Evolutionary conservation across 1,284 basidiomycete species (phyloP).

Genomic region (Xanthoconium separans): DNA sequence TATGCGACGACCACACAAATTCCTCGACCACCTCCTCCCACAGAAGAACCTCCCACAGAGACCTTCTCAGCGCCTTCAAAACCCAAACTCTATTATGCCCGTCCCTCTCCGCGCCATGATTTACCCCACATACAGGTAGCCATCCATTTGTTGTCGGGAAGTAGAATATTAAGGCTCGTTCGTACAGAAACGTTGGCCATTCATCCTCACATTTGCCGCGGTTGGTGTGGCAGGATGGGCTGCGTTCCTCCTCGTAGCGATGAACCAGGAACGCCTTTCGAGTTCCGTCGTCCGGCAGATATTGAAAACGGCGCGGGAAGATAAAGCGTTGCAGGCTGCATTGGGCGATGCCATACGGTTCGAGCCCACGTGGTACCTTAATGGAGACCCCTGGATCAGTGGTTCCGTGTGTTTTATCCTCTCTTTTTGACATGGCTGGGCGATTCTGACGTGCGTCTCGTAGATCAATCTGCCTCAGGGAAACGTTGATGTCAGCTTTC

Average conservation of each 20-base stretch:
- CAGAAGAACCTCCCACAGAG: slow-evolving; percentile 22
- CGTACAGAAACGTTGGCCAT: slow-evolving; percentile 54
- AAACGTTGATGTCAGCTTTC: slow-evolving; percentile 73
- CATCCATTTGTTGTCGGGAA: background rate
- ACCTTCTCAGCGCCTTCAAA: slow-evolving; percentile 36
- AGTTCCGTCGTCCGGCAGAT: slow-evolving; percentile 71
- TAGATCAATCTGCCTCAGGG: slow-evolving; percentile 75
- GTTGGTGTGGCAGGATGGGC: slow-evolving; percentile 64
- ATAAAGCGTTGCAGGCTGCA: slow-evolving; percentile 46
- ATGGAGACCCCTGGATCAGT: slow-evolving; percentile 70
- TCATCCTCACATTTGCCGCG: slow-evolving; percentile 47
- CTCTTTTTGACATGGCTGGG: background rate
- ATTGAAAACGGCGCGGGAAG: slow-evolving; percentile 55
- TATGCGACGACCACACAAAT: slow-evolving; percentile 19
- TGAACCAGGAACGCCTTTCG: slow-evolving; percentile 76
- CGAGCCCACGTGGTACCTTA: slow-evolving; percentile 74
- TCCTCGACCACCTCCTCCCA: slow-evolving; percentile 27
- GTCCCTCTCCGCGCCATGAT: slow-evolving; percentile 38
- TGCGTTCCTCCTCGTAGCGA: slow-evolving; percentile 63
- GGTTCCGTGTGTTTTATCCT: slow-evolving; percentile 52
- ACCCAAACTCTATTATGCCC: slow-evolving; percentile 33
- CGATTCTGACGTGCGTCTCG: background rate
- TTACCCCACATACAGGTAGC: slow-evolving; percentile 44
- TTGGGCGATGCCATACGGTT: slow-evolving; percentile 70
- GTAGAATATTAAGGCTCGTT: background rate